Percentiles rank a stretch among this genome's conserved stretches.
Evolutionary conservation across 116 monocot genomes (phyloP).

Genomic region (Posidonia oceanica): DNA sequence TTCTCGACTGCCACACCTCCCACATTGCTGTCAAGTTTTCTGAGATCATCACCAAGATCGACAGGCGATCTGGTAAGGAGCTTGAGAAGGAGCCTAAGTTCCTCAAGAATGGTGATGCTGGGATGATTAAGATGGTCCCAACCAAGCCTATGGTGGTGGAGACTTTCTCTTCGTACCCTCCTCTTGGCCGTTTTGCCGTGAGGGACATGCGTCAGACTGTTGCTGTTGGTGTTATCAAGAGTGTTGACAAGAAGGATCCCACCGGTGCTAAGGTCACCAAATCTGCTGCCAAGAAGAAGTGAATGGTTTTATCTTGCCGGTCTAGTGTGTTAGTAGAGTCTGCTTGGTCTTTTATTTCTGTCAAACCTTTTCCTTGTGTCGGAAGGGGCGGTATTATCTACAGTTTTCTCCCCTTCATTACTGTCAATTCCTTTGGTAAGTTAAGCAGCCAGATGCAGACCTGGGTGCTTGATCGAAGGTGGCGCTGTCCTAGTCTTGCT

Average conservation of each 20-base stretch:
- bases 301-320: neutral
- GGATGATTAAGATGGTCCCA: constrained; percentile 26
- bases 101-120: constrained; percentile 27
- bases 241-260: constrained; percentile 31
- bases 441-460: constrained; percentile 7
- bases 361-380: no score
- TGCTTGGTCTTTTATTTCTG: no score
- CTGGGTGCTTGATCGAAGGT: constrained; percentile 29
- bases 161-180: constrained; percentile 27
- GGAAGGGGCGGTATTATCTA: neutral
- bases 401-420: neutral
- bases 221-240: constrained; percentile 34
- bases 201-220: constrained; percentile 35
- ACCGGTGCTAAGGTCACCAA: constrained; percentile 31
- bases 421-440: neutral
- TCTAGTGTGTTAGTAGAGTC: neutral
- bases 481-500: neutral
- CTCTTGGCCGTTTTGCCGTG: constrained; percentile 31
- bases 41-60: constrained; percentile 28
- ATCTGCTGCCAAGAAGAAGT: constrained; percentile 30
- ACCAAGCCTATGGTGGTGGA: constrained; percentile 37
- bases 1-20: constrained; percentile 24
- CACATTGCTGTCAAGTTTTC: constrained; percentile 25
- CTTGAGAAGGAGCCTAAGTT: constrained; percentile 26
- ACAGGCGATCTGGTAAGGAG: constrained; percentile 27